phyloP scores from a whole-genome alignment of 192 early-diverging fungal genomes.

The Coemansia sp. region DNA sequence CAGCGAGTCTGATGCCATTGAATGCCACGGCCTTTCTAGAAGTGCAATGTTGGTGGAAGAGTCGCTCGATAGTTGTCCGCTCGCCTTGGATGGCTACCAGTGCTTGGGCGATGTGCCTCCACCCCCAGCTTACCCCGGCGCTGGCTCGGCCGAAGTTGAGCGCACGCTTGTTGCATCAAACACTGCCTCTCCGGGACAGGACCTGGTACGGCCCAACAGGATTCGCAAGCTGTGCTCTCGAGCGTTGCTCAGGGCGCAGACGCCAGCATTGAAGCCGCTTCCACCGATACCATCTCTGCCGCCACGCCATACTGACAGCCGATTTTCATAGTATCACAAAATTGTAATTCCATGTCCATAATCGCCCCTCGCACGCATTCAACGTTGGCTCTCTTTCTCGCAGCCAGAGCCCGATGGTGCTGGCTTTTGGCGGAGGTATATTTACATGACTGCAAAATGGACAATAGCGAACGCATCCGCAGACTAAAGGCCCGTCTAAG shows the following conservation, averaged over 20 bases:
- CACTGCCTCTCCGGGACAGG: background rate
- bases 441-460: too few relatives aligned
- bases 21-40: background rate
- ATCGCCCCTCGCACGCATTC: too few relatives aligned
- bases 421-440: too few relatives aligned
- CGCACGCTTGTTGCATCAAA: constrained; percentile 20
- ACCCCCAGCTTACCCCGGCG: constrained; percentile 37
- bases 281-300: background rate
- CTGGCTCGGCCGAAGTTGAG: constrained; percentile 11
- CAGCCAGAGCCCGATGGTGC: background rate
- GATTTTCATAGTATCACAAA: too few relatives aligned
- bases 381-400: too few relatives aligned
- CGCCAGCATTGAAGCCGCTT: background rate
- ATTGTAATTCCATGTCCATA: too few relatives aligned
- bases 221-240: constrained; percentile 19
- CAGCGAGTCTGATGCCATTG: background rate
- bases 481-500: constrained; percentile 18
- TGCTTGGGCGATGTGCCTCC: constrained; percentile 18
- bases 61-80: constrained; percentile 16
- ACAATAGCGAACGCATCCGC: background rate
- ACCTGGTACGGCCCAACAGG: background rate
- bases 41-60: background rate
- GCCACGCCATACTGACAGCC: background rate
- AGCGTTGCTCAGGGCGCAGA: constrained; percentile 9
- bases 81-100: constrained; percentile 24